A percentile compares a stretch with the other conserved stretches of the same genome.
These are phyloP conservation scores for Pleurotus citrinopileatus DNA, from an alignment of 768 basidiomycete species.

Conservation along the genomic window DNA sequence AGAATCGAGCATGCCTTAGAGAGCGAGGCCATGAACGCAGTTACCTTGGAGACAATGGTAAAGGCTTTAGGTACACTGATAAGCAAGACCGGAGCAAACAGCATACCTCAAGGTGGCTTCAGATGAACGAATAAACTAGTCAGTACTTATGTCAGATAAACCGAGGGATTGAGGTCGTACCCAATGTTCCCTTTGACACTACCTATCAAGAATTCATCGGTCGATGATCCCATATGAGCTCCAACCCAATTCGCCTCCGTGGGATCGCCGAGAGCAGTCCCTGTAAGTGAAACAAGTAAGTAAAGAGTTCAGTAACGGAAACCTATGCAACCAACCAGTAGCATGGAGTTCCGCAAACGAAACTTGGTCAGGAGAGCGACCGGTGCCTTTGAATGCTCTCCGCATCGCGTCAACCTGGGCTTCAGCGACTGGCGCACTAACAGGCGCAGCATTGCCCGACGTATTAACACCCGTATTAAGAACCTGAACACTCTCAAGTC, in stretches of 20 bases:
- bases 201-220: slow-evolving; percentile 33
- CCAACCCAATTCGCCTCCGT: slow-evolving; percentile 50
- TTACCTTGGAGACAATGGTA: slow-evolving; percentile 13
- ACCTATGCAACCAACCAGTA: slow-evolving; percentile 39
- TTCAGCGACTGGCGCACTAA: slow-evolving; percentile 33
- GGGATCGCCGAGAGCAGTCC: slow-evolving; percentile 46
- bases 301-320: not conserved
- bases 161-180: slow-evolving; percentile 17
- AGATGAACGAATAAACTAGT: too few relatives aligned
- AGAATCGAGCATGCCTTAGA: slow-evolving; percentile 42
- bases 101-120: not conserved
- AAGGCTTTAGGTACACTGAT: slow-evolving; percentile 23
- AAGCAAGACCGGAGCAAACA: slow-evolving; percentile 28
- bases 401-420: slow-evolving; percentile 35
- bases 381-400: slow-evolving; percentile 29
- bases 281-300: slow-evolving; percentile 1
- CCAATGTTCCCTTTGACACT: slow-evolving; percentile 48
- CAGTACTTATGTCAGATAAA: not conserved
- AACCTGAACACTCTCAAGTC: slow-evolving; percentile 25
- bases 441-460: slow-evolving; percentile 31
- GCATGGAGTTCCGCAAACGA: slow-evolving; percentile 51
- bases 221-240: slow-evolving; percentile 26
- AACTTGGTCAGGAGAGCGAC: slow-evolving; percentile 32
- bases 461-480: slow-evolving; percentile 36
- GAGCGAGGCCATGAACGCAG: slow-evolving; percentile 42